phyloP scores from a whole-genome alignment of 225 moss, liverwort and hornwort genomes.

The Thuidium tamariscinum region DNA sequence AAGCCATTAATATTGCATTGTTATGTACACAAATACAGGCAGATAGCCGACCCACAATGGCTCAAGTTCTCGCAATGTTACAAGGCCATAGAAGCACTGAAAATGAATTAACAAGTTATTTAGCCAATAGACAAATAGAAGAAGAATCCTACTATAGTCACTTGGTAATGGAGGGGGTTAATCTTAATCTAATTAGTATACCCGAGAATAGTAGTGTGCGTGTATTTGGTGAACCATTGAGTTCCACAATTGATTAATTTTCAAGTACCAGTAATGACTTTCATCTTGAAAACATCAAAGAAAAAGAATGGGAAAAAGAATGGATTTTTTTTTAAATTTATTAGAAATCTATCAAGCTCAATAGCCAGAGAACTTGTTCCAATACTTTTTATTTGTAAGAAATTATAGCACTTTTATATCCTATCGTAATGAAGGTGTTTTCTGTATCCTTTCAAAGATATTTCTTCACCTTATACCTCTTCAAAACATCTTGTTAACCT shows the following conservation, averaged over 20 bases:
- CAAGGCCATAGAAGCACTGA: neutral
- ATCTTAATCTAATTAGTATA: neutral
- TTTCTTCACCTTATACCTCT: neutral
- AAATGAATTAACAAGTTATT: neutral
- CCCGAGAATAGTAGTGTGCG: neutral
- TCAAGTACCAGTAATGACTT: neutral
- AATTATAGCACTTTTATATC: neutral
- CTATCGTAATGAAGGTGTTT: neutral
- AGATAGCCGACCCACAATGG: neutral
- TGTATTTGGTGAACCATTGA: neutral
- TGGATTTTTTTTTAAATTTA: neutral
- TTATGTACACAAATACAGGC: neutral
- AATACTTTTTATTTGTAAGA: neutral
- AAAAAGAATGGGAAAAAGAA: neutral
- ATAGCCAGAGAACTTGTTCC: too few relatives aligned
- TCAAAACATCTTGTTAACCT: neutral
- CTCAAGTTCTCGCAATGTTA: neutral
- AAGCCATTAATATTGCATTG: neutral
- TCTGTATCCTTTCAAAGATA: fast-evolving
- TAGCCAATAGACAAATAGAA: neutral
- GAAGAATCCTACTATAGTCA: neutral
- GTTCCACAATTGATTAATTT: neutral
- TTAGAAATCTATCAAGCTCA: neutral
- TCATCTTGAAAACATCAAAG: neutral
- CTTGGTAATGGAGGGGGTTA: neutral